A percentile compares a stretch with the other conserved stretches of the same genome.
These are phyloP conservation scores for Tolypocladium album DNA, from an alignment of 2,329 filamentous ascomycete species.

Conservation along the genomic window DNA sequence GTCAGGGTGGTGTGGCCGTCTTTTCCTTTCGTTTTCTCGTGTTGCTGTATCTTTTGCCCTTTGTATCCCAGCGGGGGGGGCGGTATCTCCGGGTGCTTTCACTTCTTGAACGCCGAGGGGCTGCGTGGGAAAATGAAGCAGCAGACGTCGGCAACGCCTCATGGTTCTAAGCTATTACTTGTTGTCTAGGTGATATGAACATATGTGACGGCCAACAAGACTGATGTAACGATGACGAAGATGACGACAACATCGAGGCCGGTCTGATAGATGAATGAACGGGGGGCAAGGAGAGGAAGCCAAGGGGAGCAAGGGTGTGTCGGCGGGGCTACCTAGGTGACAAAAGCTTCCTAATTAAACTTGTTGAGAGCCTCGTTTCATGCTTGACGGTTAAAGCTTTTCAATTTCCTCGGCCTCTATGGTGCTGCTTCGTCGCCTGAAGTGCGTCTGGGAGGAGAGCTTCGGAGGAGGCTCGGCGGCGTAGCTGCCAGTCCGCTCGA, in stretches of 20 bases:
- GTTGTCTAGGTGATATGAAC: constrained; percentile 4
- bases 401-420: constrained; percentile 20
- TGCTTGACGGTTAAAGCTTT: constrained; percentile 5
- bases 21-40: constrained; percentile 4
- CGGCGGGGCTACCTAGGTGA: neutral
- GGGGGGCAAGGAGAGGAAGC: neutral
- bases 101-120: neutral
- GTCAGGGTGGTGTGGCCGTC: neutral
- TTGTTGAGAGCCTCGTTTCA: neutral
- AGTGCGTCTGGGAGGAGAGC: constrained; percentile 6
- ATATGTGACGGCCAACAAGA: constrained; percentile 5
- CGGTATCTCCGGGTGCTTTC: neutral
- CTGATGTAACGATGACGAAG: constrained; percentile 7
- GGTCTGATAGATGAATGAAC: neutral
- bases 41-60: neutral
- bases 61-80: neutral
- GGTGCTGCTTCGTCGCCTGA: constrained; percentile 13
- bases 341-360: constrained; percentile 2
- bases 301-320: neutral
- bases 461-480: constrained; percentile 4
- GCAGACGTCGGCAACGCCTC: constrained; percentile 1
- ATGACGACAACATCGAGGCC: constrained; percentile 2
- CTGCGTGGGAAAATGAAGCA: neutral
- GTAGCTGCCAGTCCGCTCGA: constrained; percentile 25
- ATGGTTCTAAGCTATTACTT: constrained; percentile 3